Base-by-base conservation (phyloP, 106 monocot species). In the Dendrobium chrysotoxum region DNA sequence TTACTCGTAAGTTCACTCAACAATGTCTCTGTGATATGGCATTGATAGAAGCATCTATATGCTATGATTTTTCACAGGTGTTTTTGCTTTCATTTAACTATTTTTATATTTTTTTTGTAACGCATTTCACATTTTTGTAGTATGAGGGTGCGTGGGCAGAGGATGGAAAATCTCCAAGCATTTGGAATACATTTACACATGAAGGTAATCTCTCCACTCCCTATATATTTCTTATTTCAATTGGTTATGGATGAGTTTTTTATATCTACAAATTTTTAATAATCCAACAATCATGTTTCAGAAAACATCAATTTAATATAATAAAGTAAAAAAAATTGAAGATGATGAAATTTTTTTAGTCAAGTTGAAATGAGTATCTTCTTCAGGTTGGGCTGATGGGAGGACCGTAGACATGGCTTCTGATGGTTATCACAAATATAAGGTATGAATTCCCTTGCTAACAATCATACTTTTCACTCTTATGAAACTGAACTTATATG, bases 401-500 rank as follows among this genome's bases (percentile, higher is more conserved):
- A 85, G 86, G 75, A 88, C 90, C 1, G 92, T 85, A 25, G 92
- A 95, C 53, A 42, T 88, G 21, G 81, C 90, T 40, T 74, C 88
- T 20, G 95, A 88, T 68, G 89, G 89, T 17, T 92, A 95, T 82
- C 92, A 95, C 81, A 92, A 92, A 76, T 95, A 89, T 75, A 90
- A 90, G 92, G 92, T 93, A 57, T 61, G 25, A 1, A 10, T 75
- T 58, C 4, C 1, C 44, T 79, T 79, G 1, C 42, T 25, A 78
- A 17, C 2, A 47, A 12, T 11, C 47, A 11, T 9, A 47, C 11
- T 11, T 47, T 47, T 47, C 47, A 0, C 13, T 47, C 11, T 47
- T 9, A 10, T 47, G 11, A 9, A 11, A 47, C 0, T 13, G 12
- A 47, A 11, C 47, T 11, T 47, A 13, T 47, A 47, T 47, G 47